Evolutionary conservation across 1,284 basidiomycete species (phyloP), one percentile per base, ranked within the genome.

Genomic region (Trichosporon faecale): DNA sequence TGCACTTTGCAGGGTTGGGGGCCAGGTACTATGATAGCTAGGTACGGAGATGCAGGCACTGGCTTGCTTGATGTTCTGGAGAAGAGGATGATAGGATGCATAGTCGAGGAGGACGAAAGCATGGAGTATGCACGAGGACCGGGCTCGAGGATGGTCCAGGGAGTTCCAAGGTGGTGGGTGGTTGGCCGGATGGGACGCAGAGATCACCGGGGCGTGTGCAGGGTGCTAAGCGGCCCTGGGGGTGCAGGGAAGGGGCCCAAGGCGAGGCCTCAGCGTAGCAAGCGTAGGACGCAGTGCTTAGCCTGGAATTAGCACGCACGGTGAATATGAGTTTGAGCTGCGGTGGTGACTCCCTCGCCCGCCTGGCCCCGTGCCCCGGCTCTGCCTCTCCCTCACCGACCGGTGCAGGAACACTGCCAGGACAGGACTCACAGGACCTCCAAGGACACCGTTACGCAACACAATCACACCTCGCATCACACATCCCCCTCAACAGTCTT

Each of bases 181-280:
- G 49, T 52, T 25, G n/a, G 49, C 23, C 49, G 49, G 49, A 52
- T 52, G 49, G 49, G 23, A 23, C 8, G 23, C 9, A 52, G 49
- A 52, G n/a, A 52, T 52, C 49, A 52, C 49, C 49, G 49, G 49
- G 49, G 49, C 49, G 49, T 52, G 49, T 52, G 49, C n/a, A 52
- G 21, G 49, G 21, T 52, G 49, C 46, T 49, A 5, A 44, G 40
- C n/a, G 5, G 49, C 49, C 49, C 49, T 52, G 49, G 49, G 18
- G 40, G n/a, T n/a, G n/a, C 35, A 44, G 40, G 40, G 40, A 44
- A 44, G 40, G 40, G 12, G 40, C 18, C 18, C 9, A n/a, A 44
- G 40, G 49, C 49, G 49, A 52, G 49, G 49, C 49, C 23, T 52
- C 21, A 2, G 49, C 49, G n/a, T n/a, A n/a, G n/a, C n/a, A n/a